Base-by-base conservation (phyloP, 2,329 filamentous ascomycete species). In the Penicillium carneum region DNA sequence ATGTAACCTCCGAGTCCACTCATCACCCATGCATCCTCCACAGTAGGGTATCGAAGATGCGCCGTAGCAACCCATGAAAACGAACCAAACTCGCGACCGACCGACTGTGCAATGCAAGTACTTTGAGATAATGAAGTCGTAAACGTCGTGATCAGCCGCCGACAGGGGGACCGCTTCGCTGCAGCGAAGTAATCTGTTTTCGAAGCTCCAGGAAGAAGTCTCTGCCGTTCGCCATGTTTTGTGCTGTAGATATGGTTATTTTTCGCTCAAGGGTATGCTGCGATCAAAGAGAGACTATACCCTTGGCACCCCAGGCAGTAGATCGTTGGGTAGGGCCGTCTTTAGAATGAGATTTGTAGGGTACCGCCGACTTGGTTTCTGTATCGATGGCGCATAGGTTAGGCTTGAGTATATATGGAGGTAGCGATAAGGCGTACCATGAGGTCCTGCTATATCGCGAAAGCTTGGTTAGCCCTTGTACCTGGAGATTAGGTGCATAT, bases 121-220 rank as follows among this genome's bases (percentile, higher is more conserved):
- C 48, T 57, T 61, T 48, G 63, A 62, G 57, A 49, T 46, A 63
- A 59, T 57, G 16, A 56, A 69, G 31, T 47, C 20, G 53, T 47
- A 54, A 60, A 20, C 48, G 59, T 60, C 12, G 43, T 31, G 34
- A 61, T 77, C 68, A 79, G 56, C 77, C 76, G 34, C 77, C 77
- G 18, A 75, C 68, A 12, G 73, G 69, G 63, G 69, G 74, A 10
- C 67, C 75, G 34, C 69, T 69, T 61, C 79, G 75, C 42, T 77
- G 79, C 42, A 81, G 68, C 11, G 74, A 67, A 1, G 78, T 72
- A 12, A 83, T 70, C 63, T 83, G 81, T 67, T 81, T 82, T 42
- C 81, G 78, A 33, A 83, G 75, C 62, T 83, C 81, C 50, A 81
- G 71, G 68, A 81, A 82, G 70, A 83, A 83, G 62, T 82, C 81